Percentiles rank a stretch among this genome's conserved stretches.
These are phyloP conservation scores for Apiospora koreana DNA, from an alignment of 2,329 filamentous ascomycete genomes.

Conservation along the genomic window DNA sequence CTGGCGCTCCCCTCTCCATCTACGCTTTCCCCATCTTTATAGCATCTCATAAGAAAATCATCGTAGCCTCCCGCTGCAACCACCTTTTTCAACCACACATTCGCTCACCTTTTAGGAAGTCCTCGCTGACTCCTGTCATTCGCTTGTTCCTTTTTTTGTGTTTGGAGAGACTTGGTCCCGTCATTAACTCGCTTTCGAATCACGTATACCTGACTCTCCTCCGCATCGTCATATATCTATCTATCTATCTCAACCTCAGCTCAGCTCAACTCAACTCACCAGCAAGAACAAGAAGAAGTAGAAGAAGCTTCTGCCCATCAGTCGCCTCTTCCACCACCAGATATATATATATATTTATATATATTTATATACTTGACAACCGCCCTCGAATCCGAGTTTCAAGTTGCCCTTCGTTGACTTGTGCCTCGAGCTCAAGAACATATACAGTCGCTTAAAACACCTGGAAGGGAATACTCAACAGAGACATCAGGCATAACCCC, in stretches of 20 bases:
- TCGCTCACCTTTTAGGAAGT: constrained; percentile 56
- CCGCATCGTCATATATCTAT: constrained; percentile 20
- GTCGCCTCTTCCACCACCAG: constrained; percentile 21
- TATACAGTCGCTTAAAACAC: constrained; percentile 37
- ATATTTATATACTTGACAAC: constrained; percentile 21
- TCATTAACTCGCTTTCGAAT: constrained; percentile 32
- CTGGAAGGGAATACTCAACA: constrained; percentile 31
- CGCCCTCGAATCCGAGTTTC: constrained; percentile 22
- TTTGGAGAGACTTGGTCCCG: constrained; percentile 39
- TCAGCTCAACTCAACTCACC: constrained; percentile 5
- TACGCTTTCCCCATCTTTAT: constrained; percentile 9
- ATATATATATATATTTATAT: constrained; percentile 16
- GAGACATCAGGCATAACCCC: constrained; percentile 17
- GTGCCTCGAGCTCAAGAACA: constrained; percentile 28
- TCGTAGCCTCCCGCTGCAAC: constrained; percentile 11
- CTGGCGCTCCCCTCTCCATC: constrained; percentile 9
- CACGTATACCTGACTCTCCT: constrained; percentile 21
- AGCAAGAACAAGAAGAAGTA: not conserved
- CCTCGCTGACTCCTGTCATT: constrained; percentile 76
- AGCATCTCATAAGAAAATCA: constrained; percentile 7
- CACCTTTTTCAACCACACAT: constrained; percentile 8
- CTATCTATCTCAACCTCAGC: not conserved
- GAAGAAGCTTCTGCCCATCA: constrained; percentile 13
- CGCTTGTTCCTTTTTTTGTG: constrained; percentile 61
- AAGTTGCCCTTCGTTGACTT: constrained; percentile 27